Evolutionary conservation across 129 eudicot genomes (phyloP), one percentile per base, ranked within the genome.

Genomic region (Arctium minus): DNA sequence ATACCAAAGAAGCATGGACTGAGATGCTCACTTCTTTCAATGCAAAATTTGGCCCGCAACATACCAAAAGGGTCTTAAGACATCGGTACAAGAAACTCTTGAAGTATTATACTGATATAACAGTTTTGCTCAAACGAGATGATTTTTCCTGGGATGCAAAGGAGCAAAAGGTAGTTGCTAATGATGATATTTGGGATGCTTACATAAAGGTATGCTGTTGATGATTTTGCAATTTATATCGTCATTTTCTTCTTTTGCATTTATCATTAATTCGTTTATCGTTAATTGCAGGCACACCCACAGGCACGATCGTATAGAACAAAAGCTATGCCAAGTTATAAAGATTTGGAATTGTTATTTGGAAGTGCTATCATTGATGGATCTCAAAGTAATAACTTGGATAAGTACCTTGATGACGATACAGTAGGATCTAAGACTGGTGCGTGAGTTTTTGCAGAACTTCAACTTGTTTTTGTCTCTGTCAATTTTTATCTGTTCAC

Each of bases 151-250:
- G 93, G 93, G 89, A 90, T 78, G 85, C 38, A 40, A 83, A 65
- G 74, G 79, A 83, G 74, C 81, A 87, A 85, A 86, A 48, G 86
- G 85, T 88, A 39, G 89, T 74, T 74, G 93, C 91, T 83, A 80
- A 75, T 80, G 91, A 87, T 79, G 89, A 86, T 87, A 79, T 81
- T 78, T 90, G 93, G 93, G 89, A 87, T 86, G 87, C 81, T 75
- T 83, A 87, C 78, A 78, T 87, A 73, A 86, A 88, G 93, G 93
- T 90, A 81, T 53, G 73, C 2, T 10, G 37, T 10, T 81, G 17
- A 68, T 78, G n/a, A 79, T 74, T 65, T 65, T 4, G 12, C 46
- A 64, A 33, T 65, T 35, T 33, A 11, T 64, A 36, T 42, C 5
- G 13, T 62, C 4, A 4, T 79, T 73, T 32, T 3, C 39, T 73